These are phyloP conservation scores for Panellus pusillus DNA, from an alignment of 768 basidiomycete genomes.

Conservation along the genomic window DNA sequence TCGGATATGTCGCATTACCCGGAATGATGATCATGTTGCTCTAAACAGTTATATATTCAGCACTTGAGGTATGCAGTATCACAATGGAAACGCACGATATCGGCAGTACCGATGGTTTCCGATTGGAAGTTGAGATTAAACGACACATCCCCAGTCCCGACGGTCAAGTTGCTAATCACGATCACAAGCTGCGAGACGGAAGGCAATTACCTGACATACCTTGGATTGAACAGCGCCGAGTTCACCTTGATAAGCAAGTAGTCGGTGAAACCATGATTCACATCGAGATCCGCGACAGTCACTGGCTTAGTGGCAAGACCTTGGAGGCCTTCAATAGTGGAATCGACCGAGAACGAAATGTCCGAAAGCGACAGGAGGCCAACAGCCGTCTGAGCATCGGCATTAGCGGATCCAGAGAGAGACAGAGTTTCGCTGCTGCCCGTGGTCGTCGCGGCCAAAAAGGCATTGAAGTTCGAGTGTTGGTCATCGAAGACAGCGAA, in stretches of 20 bases:
- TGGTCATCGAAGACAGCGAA: constrained; percentile 53
- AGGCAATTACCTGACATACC: constrained; percentile 33
- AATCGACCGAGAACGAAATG: constrained; percentile 60
- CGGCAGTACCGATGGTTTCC: constrained; percentile 57
- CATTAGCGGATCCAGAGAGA: constrained; percentile 55
- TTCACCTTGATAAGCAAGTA: constrained; percentile 68
- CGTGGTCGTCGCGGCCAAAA: constrained; percentile 60
- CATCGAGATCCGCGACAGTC: constrained; percentile 58
- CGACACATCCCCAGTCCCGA: constrained; percentile 63
- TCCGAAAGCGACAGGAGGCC: constrained; percentile 57
- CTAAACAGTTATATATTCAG: constrained; percentile 30
- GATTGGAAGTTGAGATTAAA: constrained; percentile 59
- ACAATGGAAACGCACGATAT: constrained; percentile 42
- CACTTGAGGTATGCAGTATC: neutral
- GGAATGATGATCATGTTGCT: constrained; percentile 58
- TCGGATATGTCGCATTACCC: constrained; percentile 56
- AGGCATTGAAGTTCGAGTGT: constrained; percentile 56
- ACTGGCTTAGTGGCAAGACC: constrained; percentile 61
- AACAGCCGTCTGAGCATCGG: constrained; percentile 63
- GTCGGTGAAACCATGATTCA: constrained; percentile 64
- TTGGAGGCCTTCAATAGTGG: constrained; percentile 61
- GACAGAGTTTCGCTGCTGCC: constrained; percentile 44
- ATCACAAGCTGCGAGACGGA: constrained; percentile 13
- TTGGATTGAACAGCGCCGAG: constrained; percentile 65
- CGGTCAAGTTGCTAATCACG: constrained; percentile 39